Evolutionary conservation across 768 basidiomycete genomes (phyloP).

Genomic region (Leccinum olivaceopallidum): DNA sequence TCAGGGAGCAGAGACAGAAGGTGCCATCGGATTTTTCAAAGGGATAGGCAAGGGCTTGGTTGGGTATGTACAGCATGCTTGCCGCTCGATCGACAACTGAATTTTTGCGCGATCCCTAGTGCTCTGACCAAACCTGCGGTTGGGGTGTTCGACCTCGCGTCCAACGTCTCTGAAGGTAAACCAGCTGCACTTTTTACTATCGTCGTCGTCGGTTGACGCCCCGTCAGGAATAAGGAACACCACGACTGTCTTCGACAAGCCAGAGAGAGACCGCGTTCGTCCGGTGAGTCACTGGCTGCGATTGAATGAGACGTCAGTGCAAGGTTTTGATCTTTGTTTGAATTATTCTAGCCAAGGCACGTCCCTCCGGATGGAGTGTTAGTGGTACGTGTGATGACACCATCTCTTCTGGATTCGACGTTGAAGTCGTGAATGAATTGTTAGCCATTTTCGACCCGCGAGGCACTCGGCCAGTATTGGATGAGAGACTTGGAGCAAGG

Average conservation of each 20-base stretch:
- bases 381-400: constrained; percentile 51
- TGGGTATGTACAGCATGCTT: constrained; percentile 52
- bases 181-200: not conserved
- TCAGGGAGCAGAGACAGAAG: constrained; percentile 93
- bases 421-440: not conserved
- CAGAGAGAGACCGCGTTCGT: constrained; percentile 83
- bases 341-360: constrained; percentile 67
- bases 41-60: constrained; percentile 96
- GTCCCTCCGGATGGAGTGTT: constrained; percentile 87
- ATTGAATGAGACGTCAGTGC: constrained; percentile 1
- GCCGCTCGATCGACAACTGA: constrained; percentile 1
- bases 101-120: constrained; percentile 38
- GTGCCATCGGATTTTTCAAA: constrained; percentile 96
- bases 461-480: constrained; percentile 96
- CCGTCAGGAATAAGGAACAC: constrained; percentile 92
- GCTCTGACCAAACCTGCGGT: constrained; percentile 96
- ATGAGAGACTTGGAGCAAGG: constrained; percentile 94
- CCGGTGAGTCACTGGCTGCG: constrained; percentile 46
- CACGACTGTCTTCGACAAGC: constrained; percentile 95
- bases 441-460: constrained; percentile 86
- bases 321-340: constrained; percentile 2
- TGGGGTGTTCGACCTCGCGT: constrained; percentile 93
- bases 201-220: constrained; percentile 4
- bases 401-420: not conserved
- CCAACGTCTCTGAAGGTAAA: constrained; percentile 89